Conservation (phyloP, 345 rosid genomes). For the Erodium maritimum region DNA sequence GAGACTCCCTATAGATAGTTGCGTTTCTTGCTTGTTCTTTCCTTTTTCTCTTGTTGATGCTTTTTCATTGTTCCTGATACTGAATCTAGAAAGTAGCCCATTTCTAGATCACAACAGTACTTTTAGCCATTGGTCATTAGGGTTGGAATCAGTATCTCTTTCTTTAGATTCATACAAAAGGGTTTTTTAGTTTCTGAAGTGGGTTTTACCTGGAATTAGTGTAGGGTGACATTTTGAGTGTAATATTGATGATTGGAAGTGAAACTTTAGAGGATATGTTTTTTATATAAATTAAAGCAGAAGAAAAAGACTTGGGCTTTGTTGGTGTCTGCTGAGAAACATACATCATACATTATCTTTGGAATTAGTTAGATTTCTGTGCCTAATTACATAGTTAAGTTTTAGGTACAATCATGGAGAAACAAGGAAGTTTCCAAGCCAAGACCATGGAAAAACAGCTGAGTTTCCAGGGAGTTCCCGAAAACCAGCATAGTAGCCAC, state of each 20-base stretch:
- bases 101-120: neutral
- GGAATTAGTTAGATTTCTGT: neutral
- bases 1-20: neutral
- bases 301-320: too few relatives aligned
- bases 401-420: slow-evolving; percentile 25
- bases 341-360: neutral
- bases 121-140: neutral
- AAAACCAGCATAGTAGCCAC: slow-evolving; percentile 13
- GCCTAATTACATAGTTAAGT: slow-evolving; percentile 11
- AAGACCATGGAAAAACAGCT: slow-evolving; percentile 25
- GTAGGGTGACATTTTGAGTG: too few relatives aligned
- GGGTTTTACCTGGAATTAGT: neutral
- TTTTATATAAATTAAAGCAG: too few relatives aligned
- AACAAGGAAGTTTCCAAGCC: slow-evolving; percentile 30
- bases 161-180: neutral
- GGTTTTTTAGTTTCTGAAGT: neutral
- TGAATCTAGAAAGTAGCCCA: neutral
- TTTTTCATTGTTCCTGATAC: too few relatives aligned
- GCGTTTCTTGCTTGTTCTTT: neutral
- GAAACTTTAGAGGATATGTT: neutral
- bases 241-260: too few relatives aligned
- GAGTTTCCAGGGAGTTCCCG: slow-evolving; percentile 24
- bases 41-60: neutral
- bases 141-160: neutral
- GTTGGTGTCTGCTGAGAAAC: neutral